phyloP scores from a whole-genome alignment of 352 stramenopile genomes.

The Phytophthora quininea region DNA sequence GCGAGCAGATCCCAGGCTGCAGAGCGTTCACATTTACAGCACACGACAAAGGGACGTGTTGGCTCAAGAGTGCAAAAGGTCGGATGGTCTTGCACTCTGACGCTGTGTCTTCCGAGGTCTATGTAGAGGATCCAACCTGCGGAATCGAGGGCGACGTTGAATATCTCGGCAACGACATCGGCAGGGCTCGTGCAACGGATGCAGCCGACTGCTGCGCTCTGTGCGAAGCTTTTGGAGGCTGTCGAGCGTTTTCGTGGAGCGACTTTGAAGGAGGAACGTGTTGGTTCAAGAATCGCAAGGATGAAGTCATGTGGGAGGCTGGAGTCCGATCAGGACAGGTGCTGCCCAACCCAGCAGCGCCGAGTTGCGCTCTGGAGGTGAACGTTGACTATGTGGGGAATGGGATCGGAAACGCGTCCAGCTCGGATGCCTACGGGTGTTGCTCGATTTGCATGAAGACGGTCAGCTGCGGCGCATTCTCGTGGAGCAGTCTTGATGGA shows the following conservation, averaged over 20 bases:
- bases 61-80: conserved; percentile 43
- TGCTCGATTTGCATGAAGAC: conserved; percentile 38
- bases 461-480: conserved; percentile 45
- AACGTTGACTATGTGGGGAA: conserved; percentile 33
- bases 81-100: conserved; percentile 19
- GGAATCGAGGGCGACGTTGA: conserved; percentile 33
- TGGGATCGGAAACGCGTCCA: conserved; percentile 21
- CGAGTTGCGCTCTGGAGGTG: conserved; percentile 34
- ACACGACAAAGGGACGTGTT: conserved; percentile 32
- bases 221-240: conserved; percentile 35
- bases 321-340: conserved; percentile 27
- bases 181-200: conserved; percentile 11
- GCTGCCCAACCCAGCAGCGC: conserved; percentile 19
- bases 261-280: conserved; percentile 57
- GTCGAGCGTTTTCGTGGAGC: conserved; percentile 59
- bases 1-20: conserved; percentile 31
- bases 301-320: conserved; percentile 16
- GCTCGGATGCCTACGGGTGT: conserved; percentile 25
- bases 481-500: conserved; percentile 47
- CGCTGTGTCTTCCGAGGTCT: conserved; percentile 15
- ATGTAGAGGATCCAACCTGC: conserved; percentile 26
- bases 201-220: conserved; percentile 26
- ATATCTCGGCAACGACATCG: conserved; percentile 42
- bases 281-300: conserved; percentile 52
- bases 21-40: conserved; percentile 44